Evolutionary conservation across 352 stramenopile genomes (phyloP), one percentile per base, ranked within the genome.

Genomic region (Pythium brachiatum): DNA sequence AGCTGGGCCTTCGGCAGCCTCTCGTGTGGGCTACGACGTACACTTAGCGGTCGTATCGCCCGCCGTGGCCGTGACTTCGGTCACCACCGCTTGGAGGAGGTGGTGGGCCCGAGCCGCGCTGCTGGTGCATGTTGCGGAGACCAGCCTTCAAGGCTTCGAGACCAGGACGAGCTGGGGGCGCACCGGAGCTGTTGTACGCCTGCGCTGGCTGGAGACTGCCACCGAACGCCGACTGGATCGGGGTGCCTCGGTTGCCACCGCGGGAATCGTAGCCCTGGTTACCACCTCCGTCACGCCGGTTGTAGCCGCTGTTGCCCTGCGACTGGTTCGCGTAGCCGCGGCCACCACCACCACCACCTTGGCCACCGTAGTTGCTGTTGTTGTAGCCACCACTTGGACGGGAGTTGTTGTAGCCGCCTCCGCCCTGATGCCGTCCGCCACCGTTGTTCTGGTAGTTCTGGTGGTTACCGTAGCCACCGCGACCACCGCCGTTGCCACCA

Each of bases 41-140:
- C 23, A 8, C 15, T 71, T 85, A 88, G 36, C 79, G 78, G 39
- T 90, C 79, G 59, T 88, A 90, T 56, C 79, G 81, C 6, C 61
- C 73, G 46, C 65, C 47, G 27, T 78, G 61, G 39, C 59, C 59
- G 12, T 60, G 36, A 50, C 53, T 62, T 39, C 64, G 62, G 52
- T 53, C 65, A 23, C 38, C 52, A 18, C 57, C 31, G 48, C 60
- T 21, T 48, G 60, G 41, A n/a, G 68, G 54, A 26, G 47, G 52
- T 60, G 68, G 25, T 8, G 21, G 48, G 72, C 73, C 20, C 60
- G 34, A 23, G 60, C 75, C 74, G 34, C 85, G 83, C 51, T 90
- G 78, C 66, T 90, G 81, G 51, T 94, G 85, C 83, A 94, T 94
- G 74, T 81, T 94, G 55, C 85, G 85, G 27, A 94, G 77, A 50